Percentiles rank a stretch among this genome's conserved stretches.
These are phyloP conservation scores for Cystobasidiaceae sp. DNA, from an alignment of 1,284 basidiomycete species.

Conservation along the genomic window DNA sequence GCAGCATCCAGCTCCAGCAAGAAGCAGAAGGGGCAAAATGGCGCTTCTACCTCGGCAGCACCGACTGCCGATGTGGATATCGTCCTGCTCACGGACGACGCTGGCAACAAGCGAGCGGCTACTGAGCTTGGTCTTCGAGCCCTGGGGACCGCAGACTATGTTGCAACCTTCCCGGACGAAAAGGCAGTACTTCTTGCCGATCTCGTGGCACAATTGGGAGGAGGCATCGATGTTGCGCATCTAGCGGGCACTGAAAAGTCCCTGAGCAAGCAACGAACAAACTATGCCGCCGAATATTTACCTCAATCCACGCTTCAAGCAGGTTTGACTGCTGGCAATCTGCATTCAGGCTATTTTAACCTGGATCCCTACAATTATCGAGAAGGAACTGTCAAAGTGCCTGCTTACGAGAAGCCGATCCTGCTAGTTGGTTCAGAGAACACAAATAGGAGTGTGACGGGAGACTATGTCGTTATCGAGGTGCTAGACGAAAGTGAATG, in stretches of 20 bases:
- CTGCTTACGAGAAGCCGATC: conserved; percentile 68
- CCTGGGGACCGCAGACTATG: conserved; percentile 54
- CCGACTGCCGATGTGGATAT: conserved; percentile 51
- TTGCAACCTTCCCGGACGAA: conserved; percentile 61
- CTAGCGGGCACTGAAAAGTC: conserved; percentile 23
- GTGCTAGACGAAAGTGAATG: conserved; percentile 83
- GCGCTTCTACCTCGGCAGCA: background rate
- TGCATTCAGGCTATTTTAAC: conserved; percentile 90
- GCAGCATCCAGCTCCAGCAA: conserved; percentile 53
- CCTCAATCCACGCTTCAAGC: conserved; percentile 67
- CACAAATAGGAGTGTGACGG: conserved; percentile 93
- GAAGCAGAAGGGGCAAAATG: conserved; percentile 33
- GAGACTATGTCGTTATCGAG: conserved; percentile 88
- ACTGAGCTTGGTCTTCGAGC: conserved; percentile 62
- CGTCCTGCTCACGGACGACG: conserved; percentile 83
- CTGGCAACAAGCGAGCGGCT: conserved; percentile 73
- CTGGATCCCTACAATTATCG: conserved; percentile 95
- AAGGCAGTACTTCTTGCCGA: conserved; percentile 64
- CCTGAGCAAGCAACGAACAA: conserved; percentile 36
- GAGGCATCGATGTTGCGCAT: conserved; percentile 45
- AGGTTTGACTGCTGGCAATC: conserved; percentile 75
- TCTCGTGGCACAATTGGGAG: conserved; percentile 63
- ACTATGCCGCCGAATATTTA: conserved; percentile 61
- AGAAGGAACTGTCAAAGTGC: conserved; percentile 78
- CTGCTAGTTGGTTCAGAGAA: conserved; percentile 82